Conservation (phyloP, 768 basidiomycete species). For the Xanthoconium purpureum region DNA sequence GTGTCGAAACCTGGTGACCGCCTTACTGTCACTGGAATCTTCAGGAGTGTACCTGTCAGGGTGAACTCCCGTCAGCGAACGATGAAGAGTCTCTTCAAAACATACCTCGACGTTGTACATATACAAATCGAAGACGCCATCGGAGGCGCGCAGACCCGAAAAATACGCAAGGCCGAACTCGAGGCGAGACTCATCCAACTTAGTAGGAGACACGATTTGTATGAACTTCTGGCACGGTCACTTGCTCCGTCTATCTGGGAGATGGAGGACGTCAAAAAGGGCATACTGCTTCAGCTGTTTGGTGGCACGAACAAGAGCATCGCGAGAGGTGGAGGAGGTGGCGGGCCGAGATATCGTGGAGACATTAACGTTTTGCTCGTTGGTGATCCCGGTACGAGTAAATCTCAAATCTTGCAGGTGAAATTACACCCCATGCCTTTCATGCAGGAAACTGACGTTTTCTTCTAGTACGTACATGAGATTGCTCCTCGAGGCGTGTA, state of each 20-base stretch:
- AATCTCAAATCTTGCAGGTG: constrained; percentile 92
- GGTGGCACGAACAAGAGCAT: constrained; percentile 98
- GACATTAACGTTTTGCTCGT: constrained; percentile 98
- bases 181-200: constrained; percentile 76
- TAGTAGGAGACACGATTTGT: constrained; percentile 74
- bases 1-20: constrained; percentile 95
- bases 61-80: constrained; percentile 89
- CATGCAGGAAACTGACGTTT: not conserved
- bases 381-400: constrained; percentile 96
- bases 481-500: constrained; percentile 97
- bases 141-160: constrained; percentile 35
- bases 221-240: constrained; percentile 78
- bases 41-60: constrained; percentile 91
- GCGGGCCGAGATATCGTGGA: constrained; percentile 93
- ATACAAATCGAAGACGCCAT: constrained; percentile 57
- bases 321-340: constrained; percentile 87
- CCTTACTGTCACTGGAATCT: constrained; percentile 87
- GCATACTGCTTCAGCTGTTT: constrained; percentile 92
- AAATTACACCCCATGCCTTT: constrained; percentile 14
- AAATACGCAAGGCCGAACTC: constrained; percentile 60
- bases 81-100: constrained; percentile 96
- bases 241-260: constrained; percentile 96
- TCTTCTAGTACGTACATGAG: constrained; percentile 89
- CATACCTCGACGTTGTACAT: constrained; percentile 94
- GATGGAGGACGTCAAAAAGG: constrained; percentile 99